These are phyloP conservation scores for Fusarium phyllophilum DNA, from an alignment of 2,329 filamentous ascomycete species.

Conservation along the genomic window DNA sequence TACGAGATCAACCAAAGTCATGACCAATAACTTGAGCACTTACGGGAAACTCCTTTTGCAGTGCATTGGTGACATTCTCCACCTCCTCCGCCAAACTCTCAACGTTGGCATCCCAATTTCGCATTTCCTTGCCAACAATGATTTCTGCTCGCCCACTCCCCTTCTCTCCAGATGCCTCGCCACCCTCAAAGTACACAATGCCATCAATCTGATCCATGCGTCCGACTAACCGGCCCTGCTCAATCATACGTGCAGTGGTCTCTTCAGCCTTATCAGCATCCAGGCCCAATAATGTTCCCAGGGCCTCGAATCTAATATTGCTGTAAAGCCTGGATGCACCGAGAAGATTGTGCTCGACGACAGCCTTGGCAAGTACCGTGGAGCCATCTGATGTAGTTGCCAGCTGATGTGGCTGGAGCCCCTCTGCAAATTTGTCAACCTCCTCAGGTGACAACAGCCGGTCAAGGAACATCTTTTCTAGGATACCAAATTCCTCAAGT, in stretches of 20 bases:
- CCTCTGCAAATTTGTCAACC: conserved; percentile 84
- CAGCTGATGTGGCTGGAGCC: conserved; percentile 86
- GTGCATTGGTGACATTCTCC: conserved; percentile 82
- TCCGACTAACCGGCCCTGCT: conserved; percentile 87
- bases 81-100: conserved; percentile 88
- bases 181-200: conserved; percentile 85
- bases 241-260: conserved; percentile 94
- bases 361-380: conserved; percentile 91
- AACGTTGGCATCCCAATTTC: conserved; percentile 90
- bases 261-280: conserved; percentile 85
- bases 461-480: conserved; percentile 98
- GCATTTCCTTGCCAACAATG: conserved; percentile 75
- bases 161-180: conserved; percentile 75
- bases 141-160: conserved; percentile 73
- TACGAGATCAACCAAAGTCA: neutral
- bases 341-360: conserved; percentile 95
- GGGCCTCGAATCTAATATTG: conserved; percentile 79
- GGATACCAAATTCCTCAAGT: conserved; percentile 83
- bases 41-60: conserved; percentile 83
- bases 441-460: conserved; percentile 83
- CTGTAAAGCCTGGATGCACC: conserved; percentile 82
- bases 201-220: conserved; percentile 94
- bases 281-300: conserved; percentile 82
- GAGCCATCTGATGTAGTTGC: conserved; percentile 90
- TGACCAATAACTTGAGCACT: conserved; percentile 29